A percentile compares a stretch with the other conserved stretches of the same genome.
These are phyloP conservation scores for Botryotinia globosa DNA, from an alignment of 2,329 filamentous ascomycete genomes.

Conservation along the genomic window DNA sequence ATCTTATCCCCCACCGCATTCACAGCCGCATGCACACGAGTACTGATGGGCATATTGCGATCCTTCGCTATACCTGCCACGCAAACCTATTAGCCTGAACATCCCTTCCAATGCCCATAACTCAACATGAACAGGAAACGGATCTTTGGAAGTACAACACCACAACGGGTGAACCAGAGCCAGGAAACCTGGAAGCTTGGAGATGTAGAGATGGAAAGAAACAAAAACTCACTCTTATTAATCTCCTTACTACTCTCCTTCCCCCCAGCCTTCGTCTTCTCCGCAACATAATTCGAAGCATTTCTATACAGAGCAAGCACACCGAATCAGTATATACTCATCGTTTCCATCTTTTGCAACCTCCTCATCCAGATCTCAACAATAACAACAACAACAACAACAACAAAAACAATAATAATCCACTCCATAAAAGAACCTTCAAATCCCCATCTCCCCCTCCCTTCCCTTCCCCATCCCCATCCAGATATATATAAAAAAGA, in stretches of 20 bases:
- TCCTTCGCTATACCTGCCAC: not conserved
- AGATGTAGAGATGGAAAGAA: not conserved
- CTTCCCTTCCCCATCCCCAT: no score
- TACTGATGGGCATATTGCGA: not conserved
- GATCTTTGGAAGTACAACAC: no score
- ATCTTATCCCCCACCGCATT: not conserved
- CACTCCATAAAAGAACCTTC: not conserved
- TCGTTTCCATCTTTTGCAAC: no score
- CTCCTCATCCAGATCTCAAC: fast-evolving
- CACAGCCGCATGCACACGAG: not conserved
- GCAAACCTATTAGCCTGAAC: not conserved
- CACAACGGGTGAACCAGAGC: no score
- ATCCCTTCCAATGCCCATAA: no score
- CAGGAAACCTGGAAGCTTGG: not conserved
- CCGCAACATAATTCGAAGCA: not conserved
- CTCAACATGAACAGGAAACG: no score
- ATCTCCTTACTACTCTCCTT: not conserved
- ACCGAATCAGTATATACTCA: no score
- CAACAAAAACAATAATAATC: no score
- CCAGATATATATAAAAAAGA: no score
- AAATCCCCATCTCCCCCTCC: not conserved
- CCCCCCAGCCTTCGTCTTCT: not conserved
- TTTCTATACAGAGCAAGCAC: not conserved
- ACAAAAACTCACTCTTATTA: not conserved
- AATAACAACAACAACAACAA: no score